phyloP scores from a whole-genome alignment of 78 protist genomes.

The Cyanophora paradoxa region DNA sequence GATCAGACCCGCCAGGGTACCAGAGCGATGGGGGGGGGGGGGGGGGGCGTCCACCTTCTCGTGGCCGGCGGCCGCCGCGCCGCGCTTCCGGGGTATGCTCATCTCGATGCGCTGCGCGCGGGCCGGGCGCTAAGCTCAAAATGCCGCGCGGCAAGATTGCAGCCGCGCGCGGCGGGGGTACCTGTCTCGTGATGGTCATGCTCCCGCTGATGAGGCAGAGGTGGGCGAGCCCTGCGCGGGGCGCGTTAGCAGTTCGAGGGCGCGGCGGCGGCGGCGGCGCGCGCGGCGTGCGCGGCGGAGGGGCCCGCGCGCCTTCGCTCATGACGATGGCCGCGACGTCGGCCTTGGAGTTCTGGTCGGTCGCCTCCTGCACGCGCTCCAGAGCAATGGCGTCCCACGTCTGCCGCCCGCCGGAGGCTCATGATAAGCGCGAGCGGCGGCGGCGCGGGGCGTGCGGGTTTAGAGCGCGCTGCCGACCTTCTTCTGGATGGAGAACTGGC shows the following conservation, averaged over 20 bases:
- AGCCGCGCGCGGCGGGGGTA: not conserved
- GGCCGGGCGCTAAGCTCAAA: not conserved
- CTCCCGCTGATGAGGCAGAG: slow-evolving; percentile 66
- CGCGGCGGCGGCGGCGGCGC: not conserved
- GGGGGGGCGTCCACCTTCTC: not conserved
- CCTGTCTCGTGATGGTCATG: slow-evolving; percentile 64
- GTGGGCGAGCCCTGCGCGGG: slow-evolving; percentile 60
- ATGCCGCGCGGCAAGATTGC: not conserved
- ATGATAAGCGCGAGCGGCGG: not conserved
- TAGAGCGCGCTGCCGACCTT: not conserved
- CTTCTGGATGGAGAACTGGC: slow-evolving; percentile 52
- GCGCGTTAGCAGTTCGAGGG: slow-evolving; percentile 29
- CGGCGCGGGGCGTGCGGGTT: not conserved
- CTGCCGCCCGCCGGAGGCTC: no score
- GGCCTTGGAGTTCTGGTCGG: slow-evolving; percentile 53
- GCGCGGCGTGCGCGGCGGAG: not conserved
- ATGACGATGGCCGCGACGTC: slow-evolving; percentile 72
- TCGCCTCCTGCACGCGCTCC: slow-evolving; percentile 55
- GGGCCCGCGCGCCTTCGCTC: slow-evolving; percentile 18
- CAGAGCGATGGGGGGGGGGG: no score
- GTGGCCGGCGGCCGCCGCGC: not conserved
- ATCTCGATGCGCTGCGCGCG: slow-evolving; percentile 59
- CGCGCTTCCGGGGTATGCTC: slow-evolving; percentile 42
- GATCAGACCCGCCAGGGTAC: no score
- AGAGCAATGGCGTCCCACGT: slow-evolving; percentile 68